These are phyloP conservation scores for Psilocybe cyanescens DNA, from an alignment of 768 basidiomycete genomes.

Conservation along the genomic window DNA sequence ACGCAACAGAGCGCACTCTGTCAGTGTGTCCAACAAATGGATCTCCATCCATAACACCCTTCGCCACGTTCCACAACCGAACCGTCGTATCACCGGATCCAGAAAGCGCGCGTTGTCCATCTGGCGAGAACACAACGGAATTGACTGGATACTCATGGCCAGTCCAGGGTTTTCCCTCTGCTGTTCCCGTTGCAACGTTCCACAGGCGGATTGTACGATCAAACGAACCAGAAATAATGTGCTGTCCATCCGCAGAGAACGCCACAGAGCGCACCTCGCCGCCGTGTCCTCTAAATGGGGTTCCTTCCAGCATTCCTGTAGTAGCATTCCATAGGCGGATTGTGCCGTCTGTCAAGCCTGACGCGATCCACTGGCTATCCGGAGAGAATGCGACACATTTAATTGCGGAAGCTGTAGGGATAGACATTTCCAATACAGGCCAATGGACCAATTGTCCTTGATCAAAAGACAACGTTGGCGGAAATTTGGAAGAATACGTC, in stretches of 20 bases:
- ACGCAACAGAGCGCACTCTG: slow-evolving; percentile 19
- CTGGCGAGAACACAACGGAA: slow-evolving; percentile 20
- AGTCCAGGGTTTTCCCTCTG: background rate
- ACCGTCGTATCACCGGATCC: slow-evolving; percentile 30
- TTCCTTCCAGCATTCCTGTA: background rate
- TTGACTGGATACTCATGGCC: background rate
- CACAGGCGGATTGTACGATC: background rate
- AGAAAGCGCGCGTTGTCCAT: slow-evolving; percentile 11
- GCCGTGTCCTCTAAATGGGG: background rate
- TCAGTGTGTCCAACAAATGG: slow-evolving; percentile 5
- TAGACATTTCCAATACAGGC: slow-evolving; percentile 1
- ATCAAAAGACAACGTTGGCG: slow-evolving; percentile 12
- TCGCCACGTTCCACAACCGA: slow-evolving; percentile 8
- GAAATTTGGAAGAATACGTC: slow-evolving; percentile 16
- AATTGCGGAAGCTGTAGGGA: background rate
- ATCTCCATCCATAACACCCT: background rate
- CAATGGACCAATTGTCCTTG: slow-evolving; percentile 5
- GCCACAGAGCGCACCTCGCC: background rate
- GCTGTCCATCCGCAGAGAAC: background rate
- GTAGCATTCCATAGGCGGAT: background rate
- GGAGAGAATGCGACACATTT: slow-evolving; percentile 1
- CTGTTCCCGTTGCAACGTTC: background rate
- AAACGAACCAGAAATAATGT: background rate
- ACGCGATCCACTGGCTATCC: background rate
- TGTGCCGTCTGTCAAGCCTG: background rate